These are phyloP conservation scores for Sedum album DNA, from an alignment of 164 flowering plant genomes.

Conservation along the genomic window DNA sequence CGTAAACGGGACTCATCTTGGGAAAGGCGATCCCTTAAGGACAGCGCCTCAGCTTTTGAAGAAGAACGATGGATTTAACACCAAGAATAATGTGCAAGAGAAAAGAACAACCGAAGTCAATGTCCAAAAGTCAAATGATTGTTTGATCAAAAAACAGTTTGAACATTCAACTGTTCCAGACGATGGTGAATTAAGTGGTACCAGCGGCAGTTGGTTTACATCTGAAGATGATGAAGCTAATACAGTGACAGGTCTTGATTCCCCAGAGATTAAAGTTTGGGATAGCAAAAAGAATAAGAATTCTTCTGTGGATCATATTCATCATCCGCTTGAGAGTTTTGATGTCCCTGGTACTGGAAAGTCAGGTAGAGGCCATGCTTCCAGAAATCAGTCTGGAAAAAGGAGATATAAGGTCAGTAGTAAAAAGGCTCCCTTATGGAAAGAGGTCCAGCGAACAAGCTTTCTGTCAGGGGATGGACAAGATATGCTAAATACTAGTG, in stretches of 20 bases:
- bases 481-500: constrained; percentile 52
- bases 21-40: constrained; percentile 16
- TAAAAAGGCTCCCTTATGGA: constrained; percentile 52
- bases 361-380: constrained; percentile 33
- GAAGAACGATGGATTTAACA: constrained; percentile 18
- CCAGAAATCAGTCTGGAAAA: constrained; percentile 38
- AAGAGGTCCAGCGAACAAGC: constrained; percentile 86
- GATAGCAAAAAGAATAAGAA: constrained; percentile 74
- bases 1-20: constrained; percentile 16
- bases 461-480: constrained; percentile 76
- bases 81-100: constrained; percentile 17
- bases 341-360: constrained; percentile 38
- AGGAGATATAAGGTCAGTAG: constrained; percentile 53
- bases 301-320: constrained; percentile 45
- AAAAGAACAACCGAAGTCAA: constrained; percentile 14
- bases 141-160: constrained; percentile 16
- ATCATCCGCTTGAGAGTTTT: constrained; percentile 86
- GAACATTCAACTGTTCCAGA: constrained; percentile 28
- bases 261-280: constrained; percentile 94
- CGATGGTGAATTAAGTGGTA: constrained; percentile 35
- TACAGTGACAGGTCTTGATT: constrained; percentile 69
- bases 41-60: constrained; percentile 14
- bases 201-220: constrained; percentile 44
- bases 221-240: constrained; percentile 71
- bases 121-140: constrained; percentile 13